Evolutionary conservation across 169 alveolate species (phyloP), one percentile per base, ranked within the genome.

Genomic region (Plasmodium blacklocki): DNA sequence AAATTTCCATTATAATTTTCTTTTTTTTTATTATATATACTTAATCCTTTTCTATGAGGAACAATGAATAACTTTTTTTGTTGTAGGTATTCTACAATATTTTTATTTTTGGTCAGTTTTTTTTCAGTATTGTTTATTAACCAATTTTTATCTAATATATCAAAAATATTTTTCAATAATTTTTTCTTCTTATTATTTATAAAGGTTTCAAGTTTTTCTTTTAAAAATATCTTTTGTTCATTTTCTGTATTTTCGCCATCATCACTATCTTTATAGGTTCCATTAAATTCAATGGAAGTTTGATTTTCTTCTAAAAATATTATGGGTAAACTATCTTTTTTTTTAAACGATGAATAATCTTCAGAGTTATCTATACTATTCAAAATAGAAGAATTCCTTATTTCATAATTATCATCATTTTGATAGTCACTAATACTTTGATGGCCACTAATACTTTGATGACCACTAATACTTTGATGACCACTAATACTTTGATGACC

Each of bases 1-100:
- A 80, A 80, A 9, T 68, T 80, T 18, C 90, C 90, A 80, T 80
- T 83, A 54, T 80, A 80, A 70, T 58, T 80, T 80, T 80, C 90
- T 80, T 80, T 68, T 80, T 80, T 68, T 29, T 67, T 54, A 63
- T 68, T 60, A 68, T 50, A 68, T 56, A 80, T 80, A 70, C 90
- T 68, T 80, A 80, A 49, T 45, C 90, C 90, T 70, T 80, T 62
- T 50, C 74, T 80, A 26, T 80, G 90, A n/a, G 90, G 90, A 39
- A 80, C 29, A 26, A 80, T 43, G 59, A 54, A 50, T 19, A 80
- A 26, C 3, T 80, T 68, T 70, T 80, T 80, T 43, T 80, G 50
- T 63, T 49, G 52, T 39, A 80, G 59, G 70, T 80, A 80, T 68
- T 80, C 85, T 56, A 80, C 80, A 68, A 80, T 73, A 54, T 80